phyloP scores from a whole-genome alignment of 2,329 filamentous ascomycete species.

The Myotisia sp. region DNA sequence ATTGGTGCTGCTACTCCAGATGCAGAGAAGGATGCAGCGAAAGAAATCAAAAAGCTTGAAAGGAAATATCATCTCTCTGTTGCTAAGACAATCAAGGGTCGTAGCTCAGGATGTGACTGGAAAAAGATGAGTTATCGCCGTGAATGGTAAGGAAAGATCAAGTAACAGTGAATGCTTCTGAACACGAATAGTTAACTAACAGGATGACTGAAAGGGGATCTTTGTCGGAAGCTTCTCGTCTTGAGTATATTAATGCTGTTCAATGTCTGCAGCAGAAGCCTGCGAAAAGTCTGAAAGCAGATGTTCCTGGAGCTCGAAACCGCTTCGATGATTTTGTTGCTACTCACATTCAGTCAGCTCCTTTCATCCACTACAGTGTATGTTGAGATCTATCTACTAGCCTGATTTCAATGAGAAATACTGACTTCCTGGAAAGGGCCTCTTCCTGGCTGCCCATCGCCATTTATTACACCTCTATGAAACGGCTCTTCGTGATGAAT shows the following conservation, averaged over 20 bases:
- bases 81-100: background rate
- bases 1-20: background rate
- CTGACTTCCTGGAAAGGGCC: background rate
- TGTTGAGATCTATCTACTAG: background rate
- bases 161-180: background rate
- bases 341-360: constrained; percentile 9
- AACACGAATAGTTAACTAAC: background rate
- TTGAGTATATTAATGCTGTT: constrained; percentile 10
- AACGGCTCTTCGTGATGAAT: constrained; percentile 26
- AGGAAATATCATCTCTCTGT: background rate
- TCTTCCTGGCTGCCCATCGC: constrained; percentile 26
- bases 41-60: background rate
- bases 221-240: background rate
- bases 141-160: background rate
- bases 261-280: constrained; percentile 9
- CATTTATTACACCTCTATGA: constrained; percentile 27
- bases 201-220: background rate
- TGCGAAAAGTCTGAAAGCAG: background rate
- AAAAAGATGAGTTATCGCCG: background rate
- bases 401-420: background rate
- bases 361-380: constrained; percentile 10
- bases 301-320: constrained; percentile 8
- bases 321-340: constrained; percentile 11
- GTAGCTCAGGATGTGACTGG: background rate
- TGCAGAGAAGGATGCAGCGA: background rate